Base-by-base conservation (phyloP, 345 rosid genomes). In the Geranium brycei region DNA sequence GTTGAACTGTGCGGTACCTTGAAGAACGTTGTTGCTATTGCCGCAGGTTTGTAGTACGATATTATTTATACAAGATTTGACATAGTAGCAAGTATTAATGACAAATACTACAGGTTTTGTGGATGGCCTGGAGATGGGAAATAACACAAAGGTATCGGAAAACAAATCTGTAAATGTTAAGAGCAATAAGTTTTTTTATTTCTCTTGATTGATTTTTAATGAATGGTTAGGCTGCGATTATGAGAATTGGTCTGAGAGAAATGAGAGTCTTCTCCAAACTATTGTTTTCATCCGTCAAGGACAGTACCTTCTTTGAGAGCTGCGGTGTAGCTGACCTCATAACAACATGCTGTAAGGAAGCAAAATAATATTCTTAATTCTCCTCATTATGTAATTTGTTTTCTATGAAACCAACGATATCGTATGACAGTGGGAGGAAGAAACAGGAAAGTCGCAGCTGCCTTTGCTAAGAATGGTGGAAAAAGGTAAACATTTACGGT, bases 111-210 rank as follows among this genome's bases (percentile, higher is more conserved):
- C 85, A 87, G 95, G 91, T 72, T 88, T 93, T 17, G 97, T 93
- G 28, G 97, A 93, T 14, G 99, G 99, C 66, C 76, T 93, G 73
- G 95, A 88, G 63, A 88, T 88, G 99, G 99, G 96, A 64, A 93
- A 88, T 74, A 93, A 90, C 86, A 88, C 95, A 3, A 88, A 93
- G 89, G 99, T 88, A 69, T n/a, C 15, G 31, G 13, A 15, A 31
- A 57, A 62, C 53, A 61, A 5, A 67, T 67, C 40, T 58, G 13
- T 30, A 11, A 23, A 55, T 40, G 5, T 30, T 67, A 58, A 47
- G 18, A 51, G 53, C 40, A 17, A 2, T 62, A 0, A 7, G 13
- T 14, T 7, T 58, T 17, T 47, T 51, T 55, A 65, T 51, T 59
- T 57, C 38, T 38, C 35, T 65, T 58, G 64, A 23, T 59, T 30